A percentile compares a stretch with the other conserved stretches of the same genome.
Evolutionary conservation across 352 stramenopile genomes (phyloP).

Genomic region (Pseudoperonospora humuli): DNA sequence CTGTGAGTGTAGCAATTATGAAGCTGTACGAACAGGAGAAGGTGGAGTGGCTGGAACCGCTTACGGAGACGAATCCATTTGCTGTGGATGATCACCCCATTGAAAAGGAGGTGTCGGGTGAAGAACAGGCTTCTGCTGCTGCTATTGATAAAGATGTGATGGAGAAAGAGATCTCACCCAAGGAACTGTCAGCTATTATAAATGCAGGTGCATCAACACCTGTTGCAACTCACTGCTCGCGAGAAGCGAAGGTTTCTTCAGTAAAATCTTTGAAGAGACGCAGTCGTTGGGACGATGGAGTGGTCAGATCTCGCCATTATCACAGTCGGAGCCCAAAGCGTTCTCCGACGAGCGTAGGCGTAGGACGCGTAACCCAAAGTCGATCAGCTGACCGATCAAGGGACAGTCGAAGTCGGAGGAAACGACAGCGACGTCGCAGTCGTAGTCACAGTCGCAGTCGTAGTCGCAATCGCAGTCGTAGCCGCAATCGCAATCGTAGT

Average conservation of each 20-base stretch:
- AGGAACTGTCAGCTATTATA: conserved; percentile 7
- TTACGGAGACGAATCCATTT: conserved; percentile 67
- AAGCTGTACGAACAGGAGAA: conserved; percentile 50
- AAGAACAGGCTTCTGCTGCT: background rate
- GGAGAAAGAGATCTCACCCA: conserved; percentile 6
- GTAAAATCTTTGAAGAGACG: conserved; percentile 4
- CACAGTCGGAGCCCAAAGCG: conserved; percentile 11
- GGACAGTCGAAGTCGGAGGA: conserved; percentile 2
- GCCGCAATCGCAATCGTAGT: conserved; percentile 21
- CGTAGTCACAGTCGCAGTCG: too few species aligned
- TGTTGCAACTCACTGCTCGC: background rate
- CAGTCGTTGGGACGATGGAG: conserved; percentile 21
- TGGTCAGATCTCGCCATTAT: background rate
- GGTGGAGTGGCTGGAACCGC: conserved; percentile 59
- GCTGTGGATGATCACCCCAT: conserved; percentile 39
- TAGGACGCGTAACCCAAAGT: conserved; percentile 1
- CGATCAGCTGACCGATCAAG: too few species aligned
- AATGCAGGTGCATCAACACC: background rate
- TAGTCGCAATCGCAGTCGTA: conserved; percentile 13
- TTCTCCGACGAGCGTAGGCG: conserved; percentile 12
- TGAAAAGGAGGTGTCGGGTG: conserved; percentile 9
- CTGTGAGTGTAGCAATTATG: conserved; percentile 47
- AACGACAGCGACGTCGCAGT: too few species aligned
- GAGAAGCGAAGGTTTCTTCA: conserved; percentile 1
- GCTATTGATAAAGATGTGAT: conserved; percentile 2